Evolutionary conservation across 2,329 filamentous ascomycete species (phyloP).

Genomic region (Aspergillus fructus): DNA sequence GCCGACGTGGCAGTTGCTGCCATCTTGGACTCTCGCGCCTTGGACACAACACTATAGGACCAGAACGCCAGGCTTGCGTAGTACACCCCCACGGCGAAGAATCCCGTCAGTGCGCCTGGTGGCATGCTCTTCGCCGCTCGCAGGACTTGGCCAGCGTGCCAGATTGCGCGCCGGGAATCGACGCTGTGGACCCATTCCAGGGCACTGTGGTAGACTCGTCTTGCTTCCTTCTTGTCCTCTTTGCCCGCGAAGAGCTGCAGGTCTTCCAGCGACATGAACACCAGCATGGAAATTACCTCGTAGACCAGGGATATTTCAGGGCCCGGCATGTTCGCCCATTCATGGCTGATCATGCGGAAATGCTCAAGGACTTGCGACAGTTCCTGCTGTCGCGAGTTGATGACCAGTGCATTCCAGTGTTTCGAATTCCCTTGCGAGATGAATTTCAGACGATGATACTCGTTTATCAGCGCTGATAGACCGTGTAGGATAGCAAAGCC

Average conservation of each 20-base stretch:
- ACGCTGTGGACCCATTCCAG: constrained; percentile 39
- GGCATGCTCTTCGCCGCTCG: constrained; percentile 59
- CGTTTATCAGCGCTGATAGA: constrained; percentile 65
- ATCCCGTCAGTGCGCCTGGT: constrained; percentile 58
- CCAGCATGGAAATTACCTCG: constrained; percentile 36
- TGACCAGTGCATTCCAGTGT: constrained; percentile 46
- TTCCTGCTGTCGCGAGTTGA: constrained; percentile 61
- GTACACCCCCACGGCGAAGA: constrained; percentile 67
- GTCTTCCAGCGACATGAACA: constrained; percentile 45
- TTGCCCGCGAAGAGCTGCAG: constrained; percentile 47
- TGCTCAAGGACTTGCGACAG: constrained; percentile 59
- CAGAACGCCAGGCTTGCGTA: constrained; percentile 69
- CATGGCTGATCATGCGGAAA: constrained; percentile 41
- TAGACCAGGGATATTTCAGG: constrained; percentile 33
- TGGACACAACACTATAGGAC: constrained; percentile 64
- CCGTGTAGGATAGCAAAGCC: constrained; percentile 63
- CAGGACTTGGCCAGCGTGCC: constrained; percentile 68
- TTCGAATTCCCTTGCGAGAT: constrained; percentile 45
- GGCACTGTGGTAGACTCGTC: constrained; percentile 33
- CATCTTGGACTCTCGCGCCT: constrained; percentile 32
- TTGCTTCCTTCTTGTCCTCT: constrained; percentile 41
- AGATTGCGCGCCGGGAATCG: constrained; percentile 50
- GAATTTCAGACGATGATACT: constrained; percentile 57
- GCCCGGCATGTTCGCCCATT: constrained; percentile 15
- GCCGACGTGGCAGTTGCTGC: background rate